These are phyloP conservation scores for Rhytidhysteron rufulum DNA, from an alignment of 2,329 filamentous ascomycete genomes.

Conservation along the genomic window DNA sequence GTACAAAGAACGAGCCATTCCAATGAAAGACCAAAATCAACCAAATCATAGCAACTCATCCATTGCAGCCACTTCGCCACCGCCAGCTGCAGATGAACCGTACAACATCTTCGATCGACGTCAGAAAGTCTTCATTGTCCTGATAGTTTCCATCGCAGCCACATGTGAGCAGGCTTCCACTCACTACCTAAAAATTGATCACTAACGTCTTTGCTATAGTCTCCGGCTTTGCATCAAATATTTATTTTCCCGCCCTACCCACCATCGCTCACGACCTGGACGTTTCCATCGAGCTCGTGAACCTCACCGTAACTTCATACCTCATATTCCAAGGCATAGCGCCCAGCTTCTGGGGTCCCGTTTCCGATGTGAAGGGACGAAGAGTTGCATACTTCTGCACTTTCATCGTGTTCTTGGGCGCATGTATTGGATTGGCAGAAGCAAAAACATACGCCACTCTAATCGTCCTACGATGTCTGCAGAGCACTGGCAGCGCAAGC, in stretches of 20 bases:
- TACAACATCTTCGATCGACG: too few species aligned
- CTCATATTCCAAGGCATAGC: conserved; percentile 44
- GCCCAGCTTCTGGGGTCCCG: conserved; percentile 39
- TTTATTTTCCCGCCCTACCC: conserved; percentile 45
- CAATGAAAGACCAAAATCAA: too few species aligned
- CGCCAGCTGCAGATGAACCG: too few species aligned
- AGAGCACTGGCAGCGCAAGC: conserved; percentile 42
- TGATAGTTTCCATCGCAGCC: too few species aligned
- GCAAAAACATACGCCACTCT: conserved; percentile 37
- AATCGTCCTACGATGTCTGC: conserved; percentile 39
- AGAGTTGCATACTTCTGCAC: conserved; percentile 37
- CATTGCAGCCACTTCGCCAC: too few species aligned
- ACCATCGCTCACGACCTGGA: conserved; percentile 39
- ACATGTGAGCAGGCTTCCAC: too few species aligned
- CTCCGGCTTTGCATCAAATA: conserved; percentile 40
- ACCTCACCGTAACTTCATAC: conserved; percentile 45
- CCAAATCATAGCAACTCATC: too few species aligned
- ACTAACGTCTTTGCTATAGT: conserved; percentile 14
- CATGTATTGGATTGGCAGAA: conserved; percentile 40
- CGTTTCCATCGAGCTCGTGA: conserved; percentile 33
- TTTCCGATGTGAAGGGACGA: conserved; percentile 41
- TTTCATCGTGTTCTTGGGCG: conserved; percentile 38
- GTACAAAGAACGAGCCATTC: too few species aligned
- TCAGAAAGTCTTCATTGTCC: too few species aligned
- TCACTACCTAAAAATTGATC: too few species aligned